Conservation (phyloP, 1,284 basidiomycete species). For the Pulveroboletus sp. region DNA sequence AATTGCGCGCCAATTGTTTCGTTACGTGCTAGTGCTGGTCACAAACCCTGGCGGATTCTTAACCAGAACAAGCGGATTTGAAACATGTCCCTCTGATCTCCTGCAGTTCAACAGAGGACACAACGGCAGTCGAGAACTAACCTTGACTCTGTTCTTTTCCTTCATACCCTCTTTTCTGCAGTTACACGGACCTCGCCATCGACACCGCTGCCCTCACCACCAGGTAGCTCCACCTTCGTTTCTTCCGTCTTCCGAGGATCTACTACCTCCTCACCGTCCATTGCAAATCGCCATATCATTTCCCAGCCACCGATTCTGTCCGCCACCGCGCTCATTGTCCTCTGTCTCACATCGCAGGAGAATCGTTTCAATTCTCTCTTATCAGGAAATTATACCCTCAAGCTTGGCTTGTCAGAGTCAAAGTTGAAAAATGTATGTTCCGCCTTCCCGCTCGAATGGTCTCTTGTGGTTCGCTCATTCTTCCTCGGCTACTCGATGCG, state of each 20-base stretch:
- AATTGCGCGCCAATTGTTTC: constrained; percentile 6
- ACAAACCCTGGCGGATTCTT: constrained; percentile 3
- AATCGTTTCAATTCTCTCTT: neutral
- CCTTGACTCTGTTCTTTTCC: neutral
- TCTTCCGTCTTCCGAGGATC: neutral
- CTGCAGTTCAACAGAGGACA: neutral
- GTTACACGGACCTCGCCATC: neutral
- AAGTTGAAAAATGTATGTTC: constrained; percentile 13
- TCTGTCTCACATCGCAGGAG: neutral
- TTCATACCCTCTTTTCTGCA: neutral
- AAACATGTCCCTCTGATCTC: constrained; percentile 7
- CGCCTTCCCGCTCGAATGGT: neutral
- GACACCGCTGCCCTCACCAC: neutral
- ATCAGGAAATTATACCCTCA: neutral
- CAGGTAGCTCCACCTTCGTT: constrained; percentile 1
- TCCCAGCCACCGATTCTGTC: neutral
- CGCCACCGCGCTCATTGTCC: neutral
- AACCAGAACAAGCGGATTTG: too few relatives aligned
- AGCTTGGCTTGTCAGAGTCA: neutral
- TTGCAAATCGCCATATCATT: neutral
- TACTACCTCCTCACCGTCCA: neutral
- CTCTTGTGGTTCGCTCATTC: neutral
- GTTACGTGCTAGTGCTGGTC: constrained; percentile 1
- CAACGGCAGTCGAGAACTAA: neutral
- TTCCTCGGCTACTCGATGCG: neutral